Evolutionary conservation across 768 basidiomycete genomes (phyloP).

Genomic region (Lanmaoa pseudosensibilis): DNA sequence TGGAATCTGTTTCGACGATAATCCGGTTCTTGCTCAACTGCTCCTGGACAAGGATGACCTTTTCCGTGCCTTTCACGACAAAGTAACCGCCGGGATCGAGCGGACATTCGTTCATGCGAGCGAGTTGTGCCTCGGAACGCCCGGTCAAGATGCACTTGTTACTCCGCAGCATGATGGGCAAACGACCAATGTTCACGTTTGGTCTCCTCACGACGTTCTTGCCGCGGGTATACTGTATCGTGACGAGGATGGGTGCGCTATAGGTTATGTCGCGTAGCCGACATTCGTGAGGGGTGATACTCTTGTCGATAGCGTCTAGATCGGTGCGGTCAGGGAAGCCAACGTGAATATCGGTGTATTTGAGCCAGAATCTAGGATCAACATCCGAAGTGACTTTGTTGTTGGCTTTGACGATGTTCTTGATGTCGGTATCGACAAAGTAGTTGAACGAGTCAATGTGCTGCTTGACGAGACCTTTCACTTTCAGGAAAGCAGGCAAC

Average conservation of each 20-base stretch:
- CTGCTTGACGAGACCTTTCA: slow-evolving; percentile 98
- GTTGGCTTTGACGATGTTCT: slow-evolving; percentile 93
- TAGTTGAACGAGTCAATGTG: slow-evolving; percentile 99
- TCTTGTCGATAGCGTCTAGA: slow-evolving; percentile 70
- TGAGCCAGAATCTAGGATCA: slow-evolving; percentile 94
- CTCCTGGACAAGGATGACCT: slow-evolving; percentile 98
- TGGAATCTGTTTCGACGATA: slow-evolving; percentile 92
- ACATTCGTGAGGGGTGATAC: slow-evolving; percentile 95
- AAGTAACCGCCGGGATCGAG: slow-evolving; percentile 99
- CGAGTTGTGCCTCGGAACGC: slow-evolving; percentile 74
- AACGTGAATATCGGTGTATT: slow-evolving; percentile 93
- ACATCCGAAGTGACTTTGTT: slow-evolving; percentile 95
- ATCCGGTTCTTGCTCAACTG: slow-evolving; percentile 99
- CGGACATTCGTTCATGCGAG: slow-evolving; percentile 96
- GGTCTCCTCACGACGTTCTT: slow-evolving; percentile 80
- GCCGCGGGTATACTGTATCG: slow-evolving; percentile 92
- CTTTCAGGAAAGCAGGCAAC: slow-evolving; percentile 92
- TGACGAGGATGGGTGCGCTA: slow-evolving; percentile 88
- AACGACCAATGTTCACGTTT: slow-evolving; percentile 83
- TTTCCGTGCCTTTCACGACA: slow-evolving; percentile 98
- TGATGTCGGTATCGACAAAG: slow-evolving; percentile 96
- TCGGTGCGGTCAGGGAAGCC: slow-evolving; percentile 91
- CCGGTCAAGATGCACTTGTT: slow-evolving; percentile 91
- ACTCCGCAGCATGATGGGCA: slow-evolving; percentile 96
- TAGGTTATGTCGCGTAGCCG: slow-evolving; percentile 95